A percentile compares a stretch with the other conserved stretches of the same genome.
Evolutionary conservation across 768 basidiomycete species (phyloP).

Genomic region (Baorangia bicolor): DNA sequence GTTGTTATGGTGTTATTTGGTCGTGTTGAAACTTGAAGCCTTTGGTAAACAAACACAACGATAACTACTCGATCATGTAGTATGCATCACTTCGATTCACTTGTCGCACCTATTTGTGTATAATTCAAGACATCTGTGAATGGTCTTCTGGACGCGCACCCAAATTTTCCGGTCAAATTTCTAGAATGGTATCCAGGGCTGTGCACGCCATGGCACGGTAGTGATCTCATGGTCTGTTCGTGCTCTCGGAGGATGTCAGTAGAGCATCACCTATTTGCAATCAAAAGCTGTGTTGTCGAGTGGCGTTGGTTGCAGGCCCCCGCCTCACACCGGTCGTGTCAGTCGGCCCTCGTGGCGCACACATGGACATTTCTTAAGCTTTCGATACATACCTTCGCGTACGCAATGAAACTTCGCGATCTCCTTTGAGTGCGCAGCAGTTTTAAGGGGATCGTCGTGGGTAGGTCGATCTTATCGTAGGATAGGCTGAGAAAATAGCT

Average conservation of each 20-base stretch:
- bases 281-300: neutral
- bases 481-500: too few relatives aligned
- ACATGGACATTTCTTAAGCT: neutral
- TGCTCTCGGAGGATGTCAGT: neutral
- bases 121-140: neutral
- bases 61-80: neutral
- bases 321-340: neutral
- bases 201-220: neutral
- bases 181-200: neutral
- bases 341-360: neutral
- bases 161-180: neutral
- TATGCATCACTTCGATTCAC: too few relatives aligned
- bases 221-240: neutral
- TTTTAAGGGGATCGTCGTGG: neutral
- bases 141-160: neutral
- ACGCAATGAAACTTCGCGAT: neutral
- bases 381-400: neutral
- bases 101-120: neutral
- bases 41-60: constrained; percentile 17
- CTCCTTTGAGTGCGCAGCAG: too few relatives aligned
- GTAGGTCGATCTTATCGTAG: neutral
- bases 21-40: constrained; percentile 21
- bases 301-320: neutral
- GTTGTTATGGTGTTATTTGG: constrained; percentile 27
- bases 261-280: neutral